A percentile compares a stretch with the other conserved stretches of the same genome.
These are phyloP conservation scores for Schwanniomyces yamadae DNA, from an alignment of 805 yeast genomes.

Conservation along the genomic window DNA sequence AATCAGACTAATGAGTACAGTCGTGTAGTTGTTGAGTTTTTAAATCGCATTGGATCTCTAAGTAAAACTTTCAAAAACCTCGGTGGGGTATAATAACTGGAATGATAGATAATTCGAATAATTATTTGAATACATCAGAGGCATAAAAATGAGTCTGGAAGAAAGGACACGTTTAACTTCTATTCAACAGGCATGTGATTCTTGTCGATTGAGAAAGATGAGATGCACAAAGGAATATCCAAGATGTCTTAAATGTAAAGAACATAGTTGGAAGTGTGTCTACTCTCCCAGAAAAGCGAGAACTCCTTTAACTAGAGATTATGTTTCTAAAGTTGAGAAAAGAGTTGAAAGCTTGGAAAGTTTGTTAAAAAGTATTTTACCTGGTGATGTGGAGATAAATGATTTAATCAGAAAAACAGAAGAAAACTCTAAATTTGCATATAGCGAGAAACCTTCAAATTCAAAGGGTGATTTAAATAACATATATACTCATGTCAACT, in stretches of 20 bases:
- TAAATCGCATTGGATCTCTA: no score
- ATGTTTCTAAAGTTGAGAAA: constrained; percentile 5
- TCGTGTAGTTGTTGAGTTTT: no score
- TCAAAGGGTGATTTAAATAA: constrained; percentile 6
- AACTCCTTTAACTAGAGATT: constrained; percentile 4
- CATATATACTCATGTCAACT: constrained; percentile 13
- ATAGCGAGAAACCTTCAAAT: neutral
- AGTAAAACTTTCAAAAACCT: no score
- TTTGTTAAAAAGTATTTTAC: constrained; percentile 7
- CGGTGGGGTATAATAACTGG: neutral
- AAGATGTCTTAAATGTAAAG: constrained; percentile 5
- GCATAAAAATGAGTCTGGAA: constrained; percentile 8
- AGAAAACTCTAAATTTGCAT: constrained; percentile 4
- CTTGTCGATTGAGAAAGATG: constrained; percentile 6
- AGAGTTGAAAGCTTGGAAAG: constrained; percentile 3
- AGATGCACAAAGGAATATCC: constrained; percentile 6
- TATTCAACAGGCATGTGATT: constrained; percentile 5
- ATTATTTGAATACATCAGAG: no score
- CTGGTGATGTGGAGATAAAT: constrained; percentile 9
- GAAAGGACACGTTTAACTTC: neutral
- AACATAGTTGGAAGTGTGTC: constrained; percentile 6
- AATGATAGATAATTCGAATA: neutral
- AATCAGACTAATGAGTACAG: no score
- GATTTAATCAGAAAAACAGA: constrained; percentile 11
- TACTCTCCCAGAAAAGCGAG: constrained; percentile 4